A percentile compares a stretch with the other conserved stretches of the same genome.
phyloP scores from a whole-genome alignment of 495 filamentous ascomycete genomes.

The Jackrogersella minutella region DNA sequence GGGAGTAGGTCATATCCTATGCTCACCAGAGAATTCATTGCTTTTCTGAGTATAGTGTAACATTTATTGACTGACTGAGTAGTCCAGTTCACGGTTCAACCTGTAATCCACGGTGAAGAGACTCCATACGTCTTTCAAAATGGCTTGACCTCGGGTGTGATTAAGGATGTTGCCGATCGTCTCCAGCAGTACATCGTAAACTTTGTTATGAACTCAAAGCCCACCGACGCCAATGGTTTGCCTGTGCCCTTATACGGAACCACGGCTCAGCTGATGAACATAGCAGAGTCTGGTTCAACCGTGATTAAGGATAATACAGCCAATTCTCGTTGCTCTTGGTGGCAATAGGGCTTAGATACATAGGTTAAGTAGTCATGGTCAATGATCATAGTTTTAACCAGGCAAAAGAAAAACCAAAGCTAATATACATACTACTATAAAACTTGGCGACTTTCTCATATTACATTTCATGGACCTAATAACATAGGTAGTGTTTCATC shows the following conservation, averaged over 20 bases:
- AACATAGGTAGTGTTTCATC: too few species aligned
- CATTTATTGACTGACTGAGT: not conserved
- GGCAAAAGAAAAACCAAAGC: too few species aligned
- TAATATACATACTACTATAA: too few species aligned
- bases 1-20: not conserved
- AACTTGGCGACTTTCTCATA: too few species aligned
- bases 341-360: not conserved
- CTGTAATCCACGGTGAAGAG: constrained; percentile 13
- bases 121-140: constrained; percentile 16
- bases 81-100: constrained; percentile 10
- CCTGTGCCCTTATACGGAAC: not conserved
- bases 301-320: not conserved
- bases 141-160: not conserved
- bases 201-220: constrained; percentile 6
- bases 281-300: not conserved
- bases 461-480: too few species aligned
- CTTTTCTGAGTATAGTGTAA: not conserved
- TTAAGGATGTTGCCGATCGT: constrained; percentile 2
- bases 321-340: constrained; percentile 7
- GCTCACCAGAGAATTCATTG: too few species aligned
- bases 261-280: not conserved
- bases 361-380: not conserved
- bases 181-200: constrained; percentile 18
- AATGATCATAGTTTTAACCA: too few species aligned
- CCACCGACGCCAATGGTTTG: not conserved